A percentile compares a stretch with the other conserved stretches of the same genome.
phyloP scores from a whole-genome alignment of 23 red algal genomes.

The Cyanidium caldarium region DNA sequence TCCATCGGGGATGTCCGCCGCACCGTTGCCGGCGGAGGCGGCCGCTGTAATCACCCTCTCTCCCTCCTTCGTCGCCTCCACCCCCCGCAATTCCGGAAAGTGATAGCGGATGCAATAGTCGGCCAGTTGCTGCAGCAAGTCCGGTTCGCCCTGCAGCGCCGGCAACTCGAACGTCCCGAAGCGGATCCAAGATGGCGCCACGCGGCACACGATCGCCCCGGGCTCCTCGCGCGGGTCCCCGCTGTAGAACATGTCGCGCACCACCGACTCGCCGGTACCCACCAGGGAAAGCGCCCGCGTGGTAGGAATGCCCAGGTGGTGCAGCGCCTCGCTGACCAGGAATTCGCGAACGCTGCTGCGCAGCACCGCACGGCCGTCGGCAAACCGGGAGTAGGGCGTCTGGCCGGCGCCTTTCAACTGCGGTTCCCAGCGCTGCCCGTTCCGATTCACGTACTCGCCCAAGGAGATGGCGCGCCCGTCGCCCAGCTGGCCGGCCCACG shows the following conservation, averaged over 20 bases:
- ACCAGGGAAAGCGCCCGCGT: conserved; percentile 76
- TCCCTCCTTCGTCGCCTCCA: not conserved
- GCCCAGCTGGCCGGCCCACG: conserved; percentile 90
- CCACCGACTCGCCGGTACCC: conserved; percentile 54
- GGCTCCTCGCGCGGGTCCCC: conserved; percentile 62
- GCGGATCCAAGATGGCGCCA: conserved; percentile 70
- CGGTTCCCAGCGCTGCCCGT: conserved; percentile 46
- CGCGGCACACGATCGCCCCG: conserved; percentile 63
- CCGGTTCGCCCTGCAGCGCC: conserved; percentile 29
- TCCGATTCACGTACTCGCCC: conserved; percentile 52
- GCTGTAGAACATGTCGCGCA: conserved; percentile 87
- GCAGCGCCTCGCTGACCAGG: conserved; percentile 71
- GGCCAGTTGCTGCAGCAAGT: conserved; percentile 32
- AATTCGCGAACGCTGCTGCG: conserved; percentile 89
- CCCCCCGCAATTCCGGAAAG: conserved; percentile 37
- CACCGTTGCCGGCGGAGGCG: no score
- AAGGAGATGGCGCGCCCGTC: conserved; percentile 86
- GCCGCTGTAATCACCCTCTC: no score
- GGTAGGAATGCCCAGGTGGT: conserved; percentile 74
- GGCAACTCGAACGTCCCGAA: conserved; percentile 81
- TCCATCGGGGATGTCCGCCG: no score
- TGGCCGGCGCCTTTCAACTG: conserved; percentile 95
- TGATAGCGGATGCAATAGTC: conserved; percentile 66
- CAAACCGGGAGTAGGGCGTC: conserved; percentile 80
- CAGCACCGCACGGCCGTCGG: conserved; percentile 88